These are phyloP conservation scores for Clausena lansium DNA, from an alignment of 345 rosid genomes.

Conservation along the genomic window DNA sequence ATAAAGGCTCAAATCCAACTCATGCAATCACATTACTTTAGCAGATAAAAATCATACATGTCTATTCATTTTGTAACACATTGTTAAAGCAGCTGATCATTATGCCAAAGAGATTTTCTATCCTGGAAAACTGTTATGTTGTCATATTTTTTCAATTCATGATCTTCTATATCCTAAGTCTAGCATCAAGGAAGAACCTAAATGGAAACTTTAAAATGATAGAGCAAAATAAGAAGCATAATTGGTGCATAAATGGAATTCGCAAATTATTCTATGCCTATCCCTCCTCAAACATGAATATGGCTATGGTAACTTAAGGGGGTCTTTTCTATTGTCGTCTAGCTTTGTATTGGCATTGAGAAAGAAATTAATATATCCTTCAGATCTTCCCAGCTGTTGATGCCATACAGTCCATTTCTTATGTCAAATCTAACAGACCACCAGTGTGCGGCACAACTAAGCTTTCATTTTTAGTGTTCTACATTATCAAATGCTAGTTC, in stretches of 20 bases:
- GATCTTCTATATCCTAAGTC: too few species aligned
- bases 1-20: too few species aligned
- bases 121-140: too few species aligned
- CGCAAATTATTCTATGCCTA: background rate
- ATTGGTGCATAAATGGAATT: background rate
- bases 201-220: too few species aligned
- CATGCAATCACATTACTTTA: too few species aligned
- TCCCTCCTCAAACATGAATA: background rate
- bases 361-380: background rate
- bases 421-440: background rate
- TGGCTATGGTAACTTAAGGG: background rate
- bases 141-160: too few species aligned
- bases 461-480: background rate
- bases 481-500: background rate
- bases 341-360: background rate
- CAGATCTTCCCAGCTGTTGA: background rate
- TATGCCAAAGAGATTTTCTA: too few species aligned
- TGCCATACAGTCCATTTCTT: background rate
- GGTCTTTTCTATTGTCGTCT: background rate
- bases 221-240: background rate
- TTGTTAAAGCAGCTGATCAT: too few species aligned
- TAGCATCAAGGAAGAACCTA: too few species aligned
- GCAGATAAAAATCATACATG: too few species aligned
- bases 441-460: background rate
- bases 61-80: too few species aligned